Evolutionary conservation across 768 basidiomycete species (phyloP).

Genomic region (Pleurotus ostreatus): DNA sequence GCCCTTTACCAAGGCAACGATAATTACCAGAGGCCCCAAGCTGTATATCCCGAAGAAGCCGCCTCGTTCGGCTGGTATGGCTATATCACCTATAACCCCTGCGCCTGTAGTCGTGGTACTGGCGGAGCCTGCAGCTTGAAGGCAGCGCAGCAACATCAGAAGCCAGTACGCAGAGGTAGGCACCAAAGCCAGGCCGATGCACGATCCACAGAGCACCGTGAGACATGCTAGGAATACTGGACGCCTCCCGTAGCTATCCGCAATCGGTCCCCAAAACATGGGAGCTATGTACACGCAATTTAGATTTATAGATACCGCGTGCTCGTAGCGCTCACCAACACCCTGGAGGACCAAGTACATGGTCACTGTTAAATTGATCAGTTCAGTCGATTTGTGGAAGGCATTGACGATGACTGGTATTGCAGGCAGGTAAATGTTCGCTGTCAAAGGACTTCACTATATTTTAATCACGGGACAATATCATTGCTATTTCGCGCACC

Average conservation of each 20-base stretch:
- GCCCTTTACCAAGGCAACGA: no score
- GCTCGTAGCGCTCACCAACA: constrained; percentile 30
- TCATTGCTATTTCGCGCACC: constrained; percentile 8
- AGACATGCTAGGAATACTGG: constrained; percentile 63
- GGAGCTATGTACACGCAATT: background rate
- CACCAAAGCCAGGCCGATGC: constrained; percentile 52
- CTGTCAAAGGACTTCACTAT: constrained; percentile 53
- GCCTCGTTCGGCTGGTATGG: constrained; percentile 68
- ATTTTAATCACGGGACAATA: background rate
- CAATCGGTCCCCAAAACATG: constrained; percentile 60
- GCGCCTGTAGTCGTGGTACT: constrained; percentile 59
- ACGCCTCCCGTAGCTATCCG: constrained; percentile 62
- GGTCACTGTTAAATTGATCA: constrained; percentile 74
- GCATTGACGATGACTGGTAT: constrained; percentile 61
- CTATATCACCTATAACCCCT: constrained; percentile 78
- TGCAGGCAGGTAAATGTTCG: constrained; percentile 78
- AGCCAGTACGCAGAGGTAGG: constrained; percentile 68
- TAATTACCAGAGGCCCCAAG: constrained; percentile 48
- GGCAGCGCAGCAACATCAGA: constrained; percentile 70
- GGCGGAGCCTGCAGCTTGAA: constrained; percentile 78
- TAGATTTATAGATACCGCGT: no score
- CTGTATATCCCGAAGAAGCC: constrained; percentile 67
- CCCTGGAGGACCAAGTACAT: constrained; percentile 72
- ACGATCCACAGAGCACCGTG: constrained; percentile 57
- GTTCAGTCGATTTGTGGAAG: constrained; percentile 62